Evolutionary conservation across 2,329 filamentous ascomycete species (phyloP), one percentile per base, ranked within the genome.

Genomic region (Aspergillus hortae): DNA sequence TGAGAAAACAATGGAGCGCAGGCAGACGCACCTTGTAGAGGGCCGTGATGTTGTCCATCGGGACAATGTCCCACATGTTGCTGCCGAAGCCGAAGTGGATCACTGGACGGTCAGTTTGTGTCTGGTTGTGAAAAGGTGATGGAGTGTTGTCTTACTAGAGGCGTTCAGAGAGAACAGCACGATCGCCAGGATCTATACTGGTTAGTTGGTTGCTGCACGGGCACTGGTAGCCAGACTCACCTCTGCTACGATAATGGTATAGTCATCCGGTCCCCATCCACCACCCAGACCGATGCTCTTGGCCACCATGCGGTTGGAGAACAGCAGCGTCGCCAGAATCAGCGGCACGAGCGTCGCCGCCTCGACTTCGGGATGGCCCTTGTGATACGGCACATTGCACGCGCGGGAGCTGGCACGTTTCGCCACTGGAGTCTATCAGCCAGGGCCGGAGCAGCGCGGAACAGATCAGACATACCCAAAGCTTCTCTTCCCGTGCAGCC

Each of bases 1-100:
- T 23, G 23, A 1, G 23, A 23, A 11, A 2, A 3, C 5, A 12
- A 9, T 12, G n/a, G 33, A 19, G 41, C 17, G 12, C n/a, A 6
- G 19, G 10, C 17, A 19, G 19, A 19, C 19, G 2, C 19, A 62
- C 60, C 49, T 61, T 60, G 32, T 55, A 53, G 27, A 54, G 51
- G 2, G 43, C 49, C 10, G 61, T 62, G 48, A 63, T 60, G 19
- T 63, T 44, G 15, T 52, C 49, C 27, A 53, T 41, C 6, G 61
- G 60, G 11, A 54, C 42, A 11, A 62, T 58, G 23, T 62, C 57
- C 61, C 61, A 63, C 21, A 61, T 56, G 32, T 62, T 58, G 44
- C 46, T 50, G 3, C 61, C 61, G 30, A 63, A 62, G 15, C 59
- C 61, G 15, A 57, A 54, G 35, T 60, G 51, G 36, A 60, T 56